These are phyloP conservation scores for Debaryomyces tyrocola DNA, from an alignment of 805 yeast genomes.

Conservation along the genomic window DNA sequence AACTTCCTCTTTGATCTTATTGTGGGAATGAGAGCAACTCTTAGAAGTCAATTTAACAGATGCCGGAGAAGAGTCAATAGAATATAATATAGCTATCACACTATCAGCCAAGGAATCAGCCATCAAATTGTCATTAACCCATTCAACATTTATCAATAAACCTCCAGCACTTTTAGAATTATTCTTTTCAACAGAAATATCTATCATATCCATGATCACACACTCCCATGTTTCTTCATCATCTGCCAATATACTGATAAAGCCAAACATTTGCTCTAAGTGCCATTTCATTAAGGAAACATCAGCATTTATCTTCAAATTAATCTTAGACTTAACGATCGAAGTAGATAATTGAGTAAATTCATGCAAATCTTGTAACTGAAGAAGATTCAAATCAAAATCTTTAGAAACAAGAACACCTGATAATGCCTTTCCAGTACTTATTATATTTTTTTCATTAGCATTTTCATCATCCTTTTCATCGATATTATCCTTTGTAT, in stretches of 20 bases:
- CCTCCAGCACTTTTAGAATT: conserved; percentile 17
- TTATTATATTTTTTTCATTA: conserved; percentile 12
- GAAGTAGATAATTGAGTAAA: conserved; percentile 86
- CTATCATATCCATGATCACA: conserved; percentile 46
- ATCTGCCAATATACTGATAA: conserved; percentile 61
- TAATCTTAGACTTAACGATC: conserved; percentile 77
- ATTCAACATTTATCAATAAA: conserved; percentile 66
- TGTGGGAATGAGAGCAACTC: conserved; percentile 45
- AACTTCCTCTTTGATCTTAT: conserved; percentile 18
- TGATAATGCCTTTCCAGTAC: conserved; percentile 46
- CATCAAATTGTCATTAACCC: conserved; percentile 81
- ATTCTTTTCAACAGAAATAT: conserved; percentile 41
- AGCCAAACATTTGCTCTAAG: conserved; percentile 93
- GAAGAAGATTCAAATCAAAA: conserved; percentile 80
- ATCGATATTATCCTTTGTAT: neutral
- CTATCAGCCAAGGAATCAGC: conserved; percentile 95
- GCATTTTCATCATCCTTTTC: conserved; percentile 5
- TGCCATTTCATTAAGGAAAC: conserved; percentile 85
- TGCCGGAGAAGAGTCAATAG: conserved; percentile 93
- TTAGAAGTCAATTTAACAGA: conserved; percentile 84
- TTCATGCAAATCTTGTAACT: conserved; percentile 85
- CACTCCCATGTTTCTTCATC: conserved; percentile 47
- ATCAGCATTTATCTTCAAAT: conserved; percentile 75
- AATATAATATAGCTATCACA: conserved; percentile 82
- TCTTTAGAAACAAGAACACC: conserved; percentile 92